Conservation (phyloP, 169 alveolate species). For the Plasmodium berghei region DNA sequence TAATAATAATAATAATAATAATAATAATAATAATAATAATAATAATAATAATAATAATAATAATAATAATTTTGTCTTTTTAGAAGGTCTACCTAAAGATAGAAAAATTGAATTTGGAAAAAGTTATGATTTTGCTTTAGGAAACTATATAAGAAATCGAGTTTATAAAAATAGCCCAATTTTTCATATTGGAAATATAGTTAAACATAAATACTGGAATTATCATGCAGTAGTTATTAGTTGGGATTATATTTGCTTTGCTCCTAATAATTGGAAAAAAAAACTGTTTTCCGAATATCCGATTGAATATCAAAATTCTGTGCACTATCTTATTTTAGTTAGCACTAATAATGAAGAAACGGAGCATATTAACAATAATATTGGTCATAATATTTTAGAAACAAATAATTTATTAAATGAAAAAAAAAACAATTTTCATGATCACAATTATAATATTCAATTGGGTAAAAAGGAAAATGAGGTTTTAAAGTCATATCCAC, state of each 20-base stretch:
- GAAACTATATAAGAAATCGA: constrained; percentile 72
- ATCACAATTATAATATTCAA: neutral
- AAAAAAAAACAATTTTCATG: neutral
- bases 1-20: constrained; percentile 18
- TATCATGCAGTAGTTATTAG: constrained; percentile 72
- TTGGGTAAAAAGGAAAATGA: neutral
- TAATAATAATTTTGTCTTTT: too few relatives aligned
- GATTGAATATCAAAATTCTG: constrained; percentile 34
- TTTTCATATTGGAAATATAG: constrained; percentile 74
- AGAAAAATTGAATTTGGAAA: constrained; percentile 60
- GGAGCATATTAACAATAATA: neutral
- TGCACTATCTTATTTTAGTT: constrained; percentile 60
- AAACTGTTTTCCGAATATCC: constrained; percentile 53
- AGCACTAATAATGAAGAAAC: constrained; percentile 16
- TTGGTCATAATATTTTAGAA: neutral
- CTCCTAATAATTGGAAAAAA: constrained; percentile 71
- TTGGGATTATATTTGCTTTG: constrained; percentile 72
- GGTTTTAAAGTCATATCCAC: neutral
- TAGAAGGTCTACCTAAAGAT: constrained; percentile 48
- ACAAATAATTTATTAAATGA: neutral
- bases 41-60: constrained; percentile 4
- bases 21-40: constrained; percentile 30
- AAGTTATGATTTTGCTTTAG: constrained; percentile 66
- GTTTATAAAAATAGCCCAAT: constrained; percentile 60
- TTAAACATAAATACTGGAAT: constrained; percentile 73